phyloP scores from a whole-genome alignment of 805 yeast species.

The Yamadazyma philogaea region DNA sequence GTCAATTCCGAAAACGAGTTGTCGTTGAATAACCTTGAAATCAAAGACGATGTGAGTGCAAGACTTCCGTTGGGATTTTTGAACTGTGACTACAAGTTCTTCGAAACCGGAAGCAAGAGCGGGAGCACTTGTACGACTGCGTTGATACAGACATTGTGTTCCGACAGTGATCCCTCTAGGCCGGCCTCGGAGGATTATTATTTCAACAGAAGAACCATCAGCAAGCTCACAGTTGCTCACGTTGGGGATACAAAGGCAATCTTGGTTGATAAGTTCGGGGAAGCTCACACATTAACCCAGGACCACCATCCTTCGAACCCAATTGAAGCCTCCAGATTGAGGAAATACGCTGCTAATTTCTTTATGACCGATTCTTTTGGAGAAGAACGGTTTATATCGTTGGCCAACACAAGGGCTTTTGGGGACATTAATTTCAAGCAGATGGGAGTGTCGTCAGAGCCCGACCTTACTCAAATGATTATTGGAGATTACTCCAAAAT shows the following conservation, averaged over 20 bases:
- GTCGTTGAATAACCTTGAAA: constrained; percentile 13
- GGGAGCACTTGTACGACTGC: constrained; percentile 79
- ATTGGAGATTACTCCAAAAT: constrained; percentile 52
- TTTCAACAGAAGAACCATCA: constrained; percentile 63
- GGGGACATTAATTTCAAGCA: constrained; percentile 83
- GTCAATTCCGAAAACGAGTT: constrained; percentile 18
- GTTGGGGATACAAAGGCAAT: constrained; percentile 91
- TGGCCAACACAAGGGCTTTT: constrained; percentile 91
- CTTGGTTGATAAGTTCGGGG: constrained; percentile 76
- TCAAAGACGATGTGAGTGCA: constrained; percentile 53
- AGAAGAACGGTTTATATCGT: constrained; percentile 75
- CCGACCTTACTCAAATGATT: constrained; percentile 69
- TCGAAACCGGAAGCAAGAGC: constrained; percentile 37
- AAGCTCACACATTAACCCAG: constrained; percentile 72
- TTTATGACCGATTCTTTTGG: constrained; percentile 90
- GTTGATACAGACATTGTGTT: constrained; percentile 49
- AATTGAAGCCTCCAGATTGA: constrained; percentile 68
- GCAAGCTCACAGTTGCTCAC: constrained; percentile 77
- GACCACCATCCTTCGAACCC: constrained; percentile 88
- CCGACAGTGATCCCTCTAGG: constrained; percentile 25
- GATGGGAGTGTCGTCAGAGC: constrained; percentile 88
- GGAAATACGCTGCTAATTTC: constrained; percentile 56
- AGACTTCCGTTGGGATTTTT: constrained; percentile 65
- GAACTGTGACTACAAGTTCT: constrained; percentile 61
- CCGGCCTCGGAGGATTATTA: constrained; percentile 40